These are phyloP conservation scores for Solanum chmielewskii DNA, from an alignment of 257 asterid genomes.

Conservation along the genomic window DNA sequence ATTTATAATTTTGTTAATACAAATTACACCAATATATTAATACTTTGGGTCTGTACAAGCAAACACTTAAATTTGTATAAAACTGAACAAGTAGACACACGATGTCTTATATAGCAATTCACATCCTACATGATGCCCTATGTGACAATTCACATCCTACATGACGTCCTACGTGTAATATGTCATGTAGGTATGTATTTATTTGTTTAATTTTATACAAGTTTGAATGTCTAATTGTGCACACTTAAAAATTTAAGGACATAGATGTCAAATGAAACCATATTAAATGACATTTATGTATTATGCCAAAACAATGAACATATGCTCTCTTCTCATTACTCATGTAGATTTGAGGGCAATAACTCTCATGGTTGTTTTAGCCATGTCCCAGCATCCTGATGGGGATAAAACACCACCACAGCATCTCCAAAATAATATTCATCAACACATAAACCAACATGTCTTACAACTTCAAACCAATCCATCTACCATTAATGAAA, in stretches of 20 bases:
- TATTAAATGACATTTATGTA: not conserved
- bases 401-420: not conserved
- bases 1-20: not conserved
- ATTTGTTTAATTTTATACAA: too few species aligned
- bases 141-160: too few species aligned
- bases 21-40: too few species aligned
- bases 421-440: not conserved
- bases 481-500: not conserved
- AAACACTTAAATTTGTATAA: too few species aligned
- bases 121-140: too few species aligned
- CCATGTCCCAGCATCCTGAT: not conserved
- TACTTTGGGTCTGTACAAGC: not conserved
- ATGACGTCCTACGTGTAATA: too few species aligned
- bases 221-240: not conserved
- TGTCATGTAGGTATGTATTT: too few species aligned
- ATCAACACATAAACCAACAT: not conserved
- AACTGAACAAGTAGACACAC: not conserved
- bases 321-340: not conserved
- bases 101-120: not conserved
- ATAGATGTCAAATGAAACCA: not conserved
- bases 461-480: not conserved
- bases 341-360: too few species aligned
- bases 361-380: too few species aligned
- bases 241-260: not conserved
- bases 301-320: not conserved